These are phyloP conservation scores for Acacia melanoxylon DNA, from an alignment of 306 rosid species.

Conservation along the genomic window DNA sequence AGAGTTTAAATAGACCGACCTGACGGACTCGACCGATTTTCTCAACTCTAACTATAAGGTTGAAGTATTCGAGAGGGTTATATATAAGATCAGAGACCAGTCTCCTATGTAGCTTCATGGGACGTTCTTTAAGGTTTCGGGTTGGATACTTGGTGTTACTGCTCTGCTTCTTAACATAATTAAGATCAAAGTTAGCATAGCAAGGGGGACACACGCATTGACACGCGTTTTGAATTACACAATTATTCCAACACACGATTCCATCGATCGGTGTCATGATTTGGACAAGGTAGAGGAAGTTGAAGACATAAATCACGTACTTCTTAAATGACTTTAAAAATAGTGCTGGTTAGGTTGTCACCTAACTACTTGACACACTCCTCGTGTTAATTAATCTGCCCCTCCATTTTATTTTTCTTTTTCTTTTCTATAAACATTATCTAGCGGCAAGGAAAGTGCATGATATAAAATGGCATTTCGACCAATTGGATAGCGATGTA, in stretches of 20 bases:
- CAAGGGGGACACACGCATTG: neutral
- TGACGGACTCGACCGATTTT: too few species aligned
- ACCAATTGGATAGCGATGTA: neutral
- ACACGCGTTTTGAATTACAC: neutral
- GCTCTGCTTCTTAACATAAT: too few species aligned
- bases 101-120: too few species aligned
- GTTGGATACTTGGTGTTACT: too few species aligned
- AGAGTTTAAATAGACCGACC: too few species aligned
- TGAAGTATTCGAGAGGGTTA: too few species aligned
- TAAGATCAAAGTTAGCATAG: neutral
- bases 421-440: neutral
- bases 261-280: neutral
- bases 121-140: too few species aligned
- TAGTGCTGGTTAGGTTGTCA: conserved; percentile 7
- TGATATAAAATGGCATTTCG: neutral
- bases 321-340: neutral
- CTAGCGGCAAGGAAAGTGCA: neutral
- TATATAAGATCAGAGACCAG: too few species aligned
- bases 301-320: neutral
- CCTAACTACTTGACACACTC: neutral
- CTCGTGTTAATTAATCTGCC: neutral
- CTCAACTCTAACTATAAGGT: too few species aligned
- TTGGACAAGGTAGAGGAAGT: neutral
- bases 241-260: neutral
- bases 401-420: neutral